phyloP scores from a whole-genome alignment of 2,329 filamentous ascomycete species.

The Fusarium pseudonygamai region DNA sequence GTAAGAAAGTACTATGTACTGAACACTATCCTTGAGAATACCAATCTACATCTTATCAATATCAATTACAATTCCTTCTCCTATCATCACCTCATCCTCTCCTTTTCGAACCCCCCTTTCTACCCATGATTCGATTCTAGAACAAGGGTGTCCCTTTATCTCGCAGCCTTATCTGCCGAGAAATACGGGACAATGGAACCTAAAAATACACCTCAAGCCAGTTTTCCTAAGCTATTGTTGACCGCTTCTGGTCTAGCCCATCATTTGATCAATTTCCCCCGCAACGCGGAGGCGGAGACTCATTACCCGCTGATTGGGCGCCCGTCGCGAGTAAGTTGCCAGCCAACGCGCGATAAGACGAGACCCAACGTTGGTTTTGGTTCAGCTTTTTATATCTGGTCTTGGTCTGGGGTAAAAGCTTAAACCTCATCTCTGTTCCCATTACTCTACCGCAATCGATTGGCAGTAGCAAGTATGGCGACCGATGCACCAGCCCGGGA shows the following conservation, averaged over 20 bases:
- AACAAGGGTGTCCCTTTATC: background rate
- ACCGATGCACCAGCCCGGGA: slow-evolving; percentile 3
- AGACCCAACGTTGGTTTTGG: background rate
- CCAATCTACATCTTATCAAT: background rate
- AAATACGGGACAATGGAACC: background rate
- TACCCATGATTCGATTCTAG: background rate
- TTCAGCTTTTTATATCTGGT: background rate
- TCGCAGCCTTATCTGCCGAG: background rate
- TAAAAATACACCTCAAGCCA: background rate
- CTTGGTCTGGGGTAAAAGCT: background rate
- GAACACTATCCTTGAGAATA: background rate
- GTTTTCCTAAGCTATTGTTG: slow-evolving; percentile 26
- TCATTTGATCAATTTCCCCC: slow-evolving; percentile 15
- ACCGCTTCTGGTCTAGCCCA: slow-evolving; percentile 15
- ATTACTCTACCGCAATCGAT: background rate
- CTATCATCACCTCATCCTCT: background rate
- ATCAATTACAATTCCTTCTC: background rate
- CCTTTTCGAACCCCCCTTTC: background rate
- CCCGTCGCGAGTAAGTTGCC: background rate
- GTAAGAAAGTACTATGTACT: background rate
- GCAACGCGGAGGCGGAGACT: slow-evolving; percentile 10
- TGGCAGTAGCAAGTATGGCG: slow-evolving; percentile 5
- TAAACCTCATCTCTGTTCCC: background rate
- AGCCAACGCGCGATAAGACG: background rate
- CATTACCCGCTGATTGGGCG: slow-evolving; percentile 11